phyloP scores from a whole-genome alignment of 495 filamentous ascomycete genomes.

The Lepidopterella palustris region DNA sequence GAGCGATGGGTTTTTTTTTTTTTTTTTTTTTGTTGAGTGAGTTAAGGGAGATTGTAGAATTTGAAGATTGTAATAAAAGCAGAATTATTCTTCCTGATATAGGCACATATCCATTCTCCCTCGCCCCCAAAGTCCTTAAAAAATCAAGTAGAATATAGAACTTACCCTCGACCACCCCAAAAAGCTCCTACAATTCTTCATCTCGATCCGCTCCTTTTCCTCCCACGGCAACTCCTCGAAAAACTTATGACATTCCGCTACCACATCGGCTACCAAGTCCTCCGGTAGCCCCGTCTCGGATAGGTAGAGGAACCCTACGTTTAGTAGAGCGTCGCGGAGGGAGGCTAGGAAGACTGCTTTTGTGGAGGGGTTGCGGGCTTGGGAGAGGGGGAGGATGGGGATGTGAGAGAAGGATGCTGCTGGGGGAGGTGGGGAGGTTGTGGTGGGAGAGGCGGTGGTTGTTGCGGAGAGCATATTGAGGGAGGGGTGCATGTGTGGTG shows the following conservation, averaged over 20 bases:
- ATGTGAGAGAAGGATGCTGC: constrained; percentile 60
- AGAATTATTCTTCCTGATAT: neutral
- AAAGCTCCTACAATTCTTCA: constrained; percentile 63
- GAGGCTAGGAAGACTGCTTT: constrained; percentile 67
- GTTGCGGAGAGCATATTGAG: neutral
- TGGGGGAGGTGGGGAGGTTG: neutral
- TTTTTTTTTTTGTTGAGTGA: too few relatives aligned
- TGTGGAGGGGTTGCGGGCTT: constrained; percentile 54
- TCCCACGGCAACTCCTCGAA: constrained; percentile 70
- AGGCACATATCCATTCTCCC: neutral
- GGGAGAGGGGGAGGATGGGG: constrained; percentile 73
- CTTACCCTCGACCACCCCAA: constrained; percentile 38
- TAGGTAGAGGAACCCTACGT: constrained; percentile 91
- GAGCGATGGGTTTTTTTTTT: neutral
- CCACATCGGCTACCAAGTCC: constrained; percentile 59
- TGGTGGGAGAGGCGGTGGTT: neutral
- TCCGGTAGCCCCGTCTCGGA: constrained; percentile 72
- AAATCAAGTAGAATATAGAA: too few relatives aligned
- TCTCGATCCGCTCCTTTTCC: constrained; percentile 78
- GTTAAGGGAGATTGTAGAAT: too few relatives aligned
- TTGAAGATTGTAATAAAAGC: neutral
- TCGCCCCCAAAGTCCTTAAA: neutral
- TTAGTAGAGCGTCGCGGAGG: constrained; percentile 73
- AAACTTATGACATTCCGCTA: constrained; percentile 61
- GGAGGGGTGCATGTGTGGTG: too few relatives aligned